phyloP scores from a whole-genome alignment of 2,329 filamentous ascomycete genomes.

The Phyllosticta ampelicida region DNA sequence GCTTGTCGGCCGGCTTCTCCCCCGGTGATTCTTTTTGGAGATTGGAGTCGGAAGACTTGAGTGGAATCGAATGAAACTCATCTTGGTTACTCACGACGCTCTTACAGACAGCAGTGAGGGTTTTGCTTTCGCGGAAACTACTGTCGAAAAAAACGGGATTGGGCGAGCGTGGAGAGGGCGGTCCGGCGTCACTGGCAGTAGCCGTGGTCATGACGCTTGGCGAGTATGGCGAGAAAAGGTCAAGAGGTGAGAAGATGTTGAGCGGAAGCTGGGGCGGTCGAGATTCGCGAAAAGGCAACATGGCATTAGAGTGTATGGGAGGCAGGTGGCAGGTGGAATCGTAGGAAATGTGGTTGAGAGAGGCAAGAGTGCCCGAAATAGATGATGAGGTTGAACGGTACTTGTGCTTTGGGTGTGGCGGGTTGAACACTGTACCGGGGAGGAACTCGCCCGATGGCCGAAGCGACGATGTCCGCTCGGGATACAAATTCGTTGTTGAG shows the following conservation, averaged over 20 bases:
- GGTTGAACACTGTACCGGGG: slow-evolving; percentile 14
- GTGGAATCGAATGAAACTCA: neutral
- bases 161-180: slow-evolving; percentile 28
- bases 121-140: slow-evolving; percentile 24
- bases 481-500: neutral
- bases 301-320: neutral
- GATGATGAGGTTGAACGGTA: slow-evolving; percentile 15
- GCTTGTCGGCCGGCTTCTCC: neutral
- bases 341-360: slow-evolving; percentile 14
- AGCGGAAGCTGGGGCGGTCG: slow-evolving; percentile 5
- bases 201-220: slow-evolving; percentile 9
- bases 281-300: neutral
- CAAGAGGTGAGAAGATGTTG: slow-evolving; percentile 21
- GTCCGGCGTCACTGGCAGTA: slow-evolving; percentile 12
- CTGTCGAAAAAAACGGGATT: slow-evolving; percentile 18
- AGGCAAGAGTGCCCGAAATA: slow-evolving; percentile 22
- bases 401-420: neutral
- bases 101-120: slow-evolving; percentile 13
- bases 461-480: neutral
- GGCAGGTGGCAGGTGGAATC: neutral
- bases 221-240: slow-evolving; percentile 19
- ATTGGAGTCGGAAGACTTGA: neutral
- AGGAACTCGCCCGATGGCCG: neutral
- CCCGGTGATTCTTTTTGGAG: neutral
- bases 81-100: slow-evolving; percentile 23